Conservation (phyloP, 2,329 filamentous ascomycete species). For the Paradendryphiella salina region DNA sequence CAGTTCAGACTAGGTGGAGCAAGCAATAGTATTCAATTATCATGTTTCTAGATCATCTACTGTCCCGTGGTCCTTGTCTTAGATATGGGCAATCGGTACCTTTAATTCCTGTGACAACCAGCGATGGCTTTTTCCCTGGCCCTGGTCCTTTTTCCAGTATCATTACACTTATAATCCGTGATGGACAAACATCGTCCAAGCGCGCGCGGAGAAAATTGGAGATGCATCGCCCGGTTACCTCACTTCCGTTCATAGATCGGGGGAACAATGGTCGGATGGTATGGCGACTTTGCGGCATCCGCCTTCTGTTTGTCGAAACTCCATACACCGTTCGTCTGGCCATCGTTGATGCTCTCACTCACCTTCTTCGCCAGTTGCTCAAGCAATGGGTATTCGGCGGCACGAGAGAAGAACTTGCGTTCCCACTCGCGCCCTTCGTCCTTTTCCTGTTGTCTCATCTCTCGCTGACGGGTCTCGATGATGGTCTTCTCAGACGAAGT, state of each 20-base stretch:
- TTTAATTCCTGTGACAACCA: background rate
- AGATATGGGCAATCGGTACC: background rate
- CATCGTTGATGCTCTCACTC: constrained; percentile 59
- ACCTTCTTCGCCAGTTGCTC: constrained; percentile 53
- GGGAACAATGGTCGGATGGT: constrained; percentile 32
- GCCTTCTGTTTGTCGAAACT: constrained; percentile 63
- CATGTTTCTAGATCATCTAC: background rate
- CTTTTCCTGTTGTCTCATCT: constrained; percentile 72
- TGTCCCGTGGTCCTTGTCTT: background rate
- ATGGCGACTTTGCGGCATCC: constrained; percentile 33
- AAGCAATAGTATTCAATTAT: background rate
- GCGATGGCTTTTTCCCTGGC: background rate
- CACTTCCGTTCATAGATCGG: constrained; percentile 32
- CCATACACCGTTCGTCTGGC: constrained; percentile 73
- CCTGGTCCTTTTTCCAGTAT: background rate
- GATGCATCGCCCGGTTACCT: background rate
- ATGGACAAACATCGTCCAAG: background rate
- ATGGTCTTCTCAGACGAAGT: constrained; percentile 79
- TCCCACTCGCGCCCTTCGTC: constrained; percentile 78
- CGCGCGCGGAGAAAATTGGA: background rate
- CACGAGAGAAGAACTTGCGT: constrained; percentile 73
- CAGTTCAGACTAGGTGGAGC: background rate
- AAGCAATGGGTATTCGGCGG: constrained; percentile 48
- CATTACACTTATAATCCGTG: background rate
- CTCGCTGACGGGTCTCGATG: constrained; percentile 88